Evolutionary conservation across 2,329 filamentous ascomycete species (phyloP), one percentile per base, ranked within the genome.

Genomic region (Pseudogymnoascus sp.): DNA sequence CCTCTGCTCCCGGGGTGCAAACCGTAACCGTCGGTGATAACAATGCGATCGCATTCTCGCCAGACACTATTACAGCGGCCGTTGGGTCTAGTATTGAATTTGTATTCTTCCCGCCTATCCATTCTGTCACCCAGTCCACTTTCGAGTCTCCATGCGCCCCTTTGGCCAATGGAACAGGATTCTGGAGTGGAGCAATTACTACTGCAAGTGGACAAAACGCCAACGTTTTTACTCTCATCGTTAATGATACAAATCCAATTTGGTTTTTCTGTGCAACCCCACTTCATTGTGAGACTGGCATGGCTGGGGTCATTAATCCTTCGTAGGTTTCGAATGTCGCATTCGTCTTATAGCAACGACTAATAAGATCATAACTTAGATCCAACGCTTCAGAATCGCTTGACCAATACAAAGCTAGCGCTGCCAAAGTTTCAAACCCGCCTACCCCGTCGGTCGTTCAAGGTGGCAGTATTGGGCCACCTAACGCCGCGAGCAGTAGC

Each of bases 41-140:
- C 8, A 62, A 64, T 25, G 69, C 67, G 6, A 76, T 84, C 33
- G 70, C 69, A 59, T 85, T 84, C 71, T 75, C 78, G 59, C 83
- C 83, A 1, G 74, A 79, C 65, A 79, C 77, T 65, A 73, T 83
- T 41, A 76, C 76, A 2, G 83, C 82, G 16, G 71, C 74, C 9
- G 63, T 77, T 6, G 82, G 81, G 63, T 80, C 83, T 64, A 66
- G 80, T 3, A 70, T 85, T 63, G 81, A 84, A 73, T 85, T 79
- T 75, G 79, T 81, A 69, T 85, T 80, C 75, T 78, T 78, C 65
- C 77, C 81, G 7, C 69, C 67, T 63, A 81, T 80, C 73, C 82
- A 83, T 76, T 78, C 77, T 16, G 74, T 84, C 43, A 76, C 74
- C 4, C 73, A 77, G 67, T 70, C 69, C 16, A 67, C 67, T 28